These are phyloP conservation scores for Pontederia paniculata DNA, from an alignment of 176 grass and related monocot species.

Conservation along the genomic window DNA sequence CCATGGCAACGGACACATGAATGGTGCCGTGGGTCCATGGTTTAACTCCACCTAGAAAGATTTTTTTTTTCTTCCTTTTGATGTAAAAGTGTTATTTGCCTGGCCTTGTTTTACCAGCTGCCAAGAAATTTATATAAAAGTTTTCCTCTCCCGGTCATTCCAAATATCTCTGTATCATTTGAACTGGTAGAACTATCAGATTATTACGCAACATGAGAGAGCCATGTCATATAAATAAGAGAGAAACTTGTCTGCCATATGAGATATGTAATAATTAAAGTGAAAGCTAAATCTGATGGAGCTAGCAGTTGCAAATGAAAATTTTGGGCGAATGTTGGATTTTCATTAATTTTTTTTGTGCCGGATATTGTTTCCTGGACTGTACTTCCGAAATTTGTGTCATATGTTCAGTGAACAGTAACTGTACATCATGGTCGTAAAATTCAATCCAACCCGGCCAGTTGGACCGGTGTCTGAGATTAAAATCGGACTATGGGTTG, in stretches of 20 bases:
- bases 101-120: conserved; percentile 31
- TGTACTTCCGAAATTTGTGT: too few species aligned
- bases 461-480: too few species aligned
- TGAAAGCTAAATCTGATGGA: conserved; percentile 40
- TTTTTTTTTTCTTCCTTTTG: conserved; percentile 25
- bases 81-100: conserved; percentile 28
- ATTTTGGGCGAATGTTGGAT: not conserved
- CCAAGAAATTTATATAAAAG: conserved; percentile 42
- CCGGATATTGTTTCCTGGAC: too few species aligned
- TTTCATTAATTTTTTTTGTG: too few species aligned
- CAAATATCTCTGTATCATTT: conserved; percentile 34
- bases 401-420: too few species aligned
- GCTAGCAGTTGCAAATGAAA: conserved; percentile 49
- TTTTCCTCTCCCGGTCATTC: conserved; percentile 28
- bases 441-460: too few species aligned
- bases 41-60: conserved; percentile 44
- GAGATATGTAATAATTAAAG: conserved; percentile 32
- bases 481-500: too few species aligned
- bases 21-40: conserved; percentile 29
- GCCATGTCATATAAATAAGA: conserved; percentile 28
- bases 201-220: conserved; percentile 27
- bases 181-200: conserved; percentile 45
- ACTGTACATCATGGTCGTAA: too few species aligned
- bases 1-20: conserved; percentile 58
- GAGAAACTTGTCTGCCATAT: not conserved